Evolutionary conservation across 345 rosid species (phyloP).

Genomic region (Populus nigra): DNA sequence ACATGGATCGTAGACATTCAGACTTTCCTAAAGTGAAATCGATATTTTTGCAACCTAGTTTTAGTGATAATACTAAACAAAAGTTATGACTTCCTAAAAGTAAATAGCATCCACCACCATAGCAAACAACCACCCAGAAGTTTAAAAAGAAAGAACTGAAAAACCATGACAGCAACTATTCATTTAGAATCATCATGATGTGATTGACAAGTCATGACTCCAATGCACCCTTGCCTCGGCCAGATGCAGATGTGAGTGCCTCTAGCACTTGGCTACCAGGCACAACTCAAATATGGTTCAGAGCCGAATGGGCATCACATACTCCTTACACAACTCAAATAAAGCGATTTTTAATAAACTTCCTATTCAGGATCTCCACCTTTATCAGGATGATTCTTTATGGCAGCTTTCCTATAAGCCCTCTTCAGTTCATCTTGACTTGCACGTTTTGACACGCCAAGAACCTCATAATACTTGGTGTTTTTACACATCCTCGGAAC

Average conservation of each 20-base stretch:
- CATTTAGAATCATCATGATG: neutral
- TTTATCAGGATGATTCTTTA: slow-evolving; percentile 67
- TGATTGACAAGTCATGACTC: slow-evolving; percentile 3
- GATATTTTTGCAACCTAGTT: neutral
- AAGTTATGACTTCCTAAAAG: neutral
- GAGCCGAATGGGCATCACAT: neutral
- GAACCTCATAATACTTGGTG: slow-evolving; percentile 42
- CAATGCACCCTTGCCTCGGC: neutral
- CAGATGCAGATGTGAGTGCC: neutral
- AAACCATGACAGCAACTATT: neutral
- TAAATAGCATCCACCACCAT: neutral
- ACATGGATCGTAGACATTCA: neutral
- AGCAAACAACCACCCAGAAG: neutral
- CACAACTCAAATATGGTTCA: neutral
- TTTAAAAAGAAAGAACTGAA: neutral
- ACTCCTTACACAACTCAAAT: no score
- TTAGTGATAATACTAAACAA: neutral
- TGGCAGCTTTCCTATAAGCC: slow-evolving; percentile 58
- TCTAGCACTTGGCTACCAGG: neutral
- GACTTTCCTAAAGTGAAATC: neutral
- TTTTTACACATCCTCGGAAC: slow-evolving; percentile 33
- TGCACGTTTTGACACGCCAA: slow-evolving; percentile 48
- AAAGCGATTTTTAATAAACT: neutral
- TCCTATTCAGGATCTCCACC: slow-evolving; percentile 71
- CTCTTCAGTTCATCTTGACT: slow-evolving; percentile 55